Percentiles rank a stretch among this genome's conserved stretches.
phyloP scores from a whole-genome alignment of 306 rosid genomes.

The Cotoneaster glaucophyllus region DNA sequence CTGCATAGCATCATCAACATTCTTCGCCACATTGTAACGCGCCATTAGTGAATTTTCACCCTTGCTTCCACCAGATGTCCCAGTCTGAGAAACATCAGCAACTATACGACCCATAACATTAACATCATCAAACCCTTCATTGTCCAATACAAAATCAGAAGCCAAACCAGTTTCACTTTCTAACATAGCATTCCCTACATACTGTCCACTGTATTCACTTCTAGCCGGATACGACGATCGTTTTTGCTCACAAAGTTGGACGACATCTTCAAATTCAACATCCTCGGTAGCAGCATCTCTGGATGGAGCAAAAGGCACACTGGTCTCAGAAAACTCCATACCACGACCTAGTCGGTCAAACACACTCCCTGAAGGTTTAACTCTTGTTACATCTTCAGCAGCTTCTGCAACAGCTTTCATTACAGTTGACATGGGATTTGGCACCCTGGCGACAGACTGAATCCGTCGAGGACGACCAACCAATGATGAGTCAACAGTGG shows the following conservation, averaged over 20 bases:
- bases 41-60: slow-evolving; percentile 36
- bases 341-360: slow-evolving; percentile 85
- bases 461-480: slow-evolving; percentile 45
- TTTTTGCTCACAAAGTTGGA: slow-evolving; percentile 35
- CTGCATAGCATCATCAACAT: slow-evolving; percentile 30
- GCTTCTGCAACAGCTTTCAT: slow-evolving; percentile 92
- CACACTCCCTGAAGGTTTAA: slow-evolving; percentile 71
- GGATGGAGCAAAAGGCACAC: slow-evolving; percentile 27
- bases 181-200: slow-evolving; percentile 31
- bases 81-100: slow-evolving; percentile 44
- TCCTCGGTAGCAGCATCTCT: slow-evolving; percentile 27
- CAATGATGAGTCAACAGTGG: slow-evolving; percentile 42
- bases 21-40: slow-evolving; percentile 47
- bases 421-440: slow-evolving; percentile 79
- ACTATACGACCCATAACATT: slow-evolving; percentile 31
- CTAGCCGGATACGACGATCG: slow-evolving; percentile 28
- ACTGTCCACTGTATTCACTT: slow-evolving; percentile 36
- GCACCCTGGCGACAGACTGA: slow-evolving; percentile 51
- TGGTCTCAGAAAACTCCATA: slow-evolving; percentile 29
- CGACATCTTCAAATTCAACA: slow-evolving; percentile 34
- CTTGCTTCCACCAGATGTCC: slow-evolving; percentile 45
- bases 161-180: slow-evolving; percentile 51
- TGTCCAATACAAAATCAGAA: slow-evolving; percentile 58
- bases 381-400: slow-evolving; percentile 72
- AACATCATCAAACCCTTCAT: slow-evolving; percentile 55